phyloP scores from a whole-genome alignment of 305 asterid genomes.

The Fraxinus albicans region DNA sequence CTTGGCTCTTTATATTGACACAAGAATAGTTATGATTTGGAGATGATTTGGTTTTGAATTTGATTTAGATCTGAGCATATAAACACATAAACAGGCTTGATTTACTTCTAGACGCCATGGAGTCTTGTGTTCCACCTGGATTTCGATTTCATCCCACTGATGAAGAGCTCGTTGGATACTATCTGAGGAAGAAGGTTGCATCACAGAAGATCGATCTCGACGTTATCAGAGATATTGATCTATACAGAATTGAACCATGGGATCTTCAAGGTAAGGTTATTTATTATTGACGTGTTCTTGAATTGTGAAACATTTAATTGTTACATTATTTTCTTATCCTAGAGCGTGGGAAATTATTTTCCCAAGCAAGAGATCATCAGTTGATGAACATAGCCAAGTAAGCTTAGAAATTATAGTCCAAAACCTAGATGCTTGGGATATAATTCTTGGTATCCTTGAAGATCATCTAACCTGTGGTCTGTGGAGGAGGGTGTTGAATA shows the following conservation, averaged over 20 bases:
- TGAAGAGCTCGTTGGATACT: slow-evolving; percentile 79
- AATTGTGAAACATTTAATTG: not conserved
- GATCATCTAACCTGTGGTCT: too few species aligned
- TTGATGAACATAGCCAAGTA: not conserved
- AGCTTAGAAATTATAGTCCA: not conserved
- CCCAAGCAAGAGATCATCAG: not conserved
- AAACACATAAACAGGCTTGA: not conserved
- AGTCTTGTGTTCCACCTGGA: slow-evolving; percentile 83
- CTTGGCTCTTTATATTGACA: slow-evolving; percentile 3
- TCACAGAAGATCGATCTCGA: slow-evolving; percentile 87
- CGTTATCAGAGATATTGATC: slow-evolving; percentile 75
- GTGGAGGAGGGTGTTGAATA: too few species aligned
- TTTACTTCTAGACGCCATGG: slow-evolving; percentile 32
- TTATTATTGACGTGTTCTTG: not conserved
- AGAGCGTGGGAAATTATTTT: not conserved
- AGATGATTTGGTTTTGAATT: slow-evolving; percentile 12
- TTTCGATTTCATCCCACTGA: slow-evolving; percentile 85
- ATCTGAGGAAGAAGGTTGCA: slow-evolving; percentile 70
- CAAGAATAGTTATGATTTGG: slow-evolving; percentile 22
- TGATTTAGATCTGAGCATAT: not conserved
- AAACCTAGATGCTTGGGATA: not conserved
- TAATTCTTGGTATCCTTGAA: not conserved
- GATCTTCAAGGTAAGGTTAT: slow-evolving; percentile 69
- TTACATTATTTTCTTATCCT: not conserved
- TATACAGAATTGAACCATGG: slow-evolving; percentile 85